Evolutionary conservation across 2,329 filamentous ascomycete genomes (phyloP).

Genomic region (Nothomitra cinnamomea): DNA sequence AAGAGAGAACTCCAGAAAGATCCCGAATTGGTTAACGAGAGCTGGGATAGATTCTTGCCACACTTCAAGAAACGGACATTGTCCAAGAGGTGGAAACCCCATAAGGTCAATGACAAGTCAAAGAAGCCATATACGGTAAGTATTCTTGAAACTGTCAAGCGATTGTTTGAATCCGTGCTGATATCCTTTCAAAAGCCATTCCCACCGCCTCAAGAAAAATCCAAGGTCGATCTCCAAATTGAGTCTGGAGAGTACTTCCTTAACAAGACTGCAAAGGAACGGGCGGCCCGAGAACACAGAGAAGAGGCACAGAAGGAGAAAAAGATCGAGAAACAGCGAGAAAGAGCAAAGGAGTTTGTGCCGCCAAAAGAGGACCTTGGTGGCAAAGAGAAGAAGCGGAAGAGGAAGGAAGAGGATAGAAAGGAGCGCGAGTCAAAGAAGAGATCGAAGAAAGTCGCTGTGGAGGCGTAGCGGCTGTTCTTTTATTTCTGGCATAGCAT

Average conservation of each 20-base stretch:
- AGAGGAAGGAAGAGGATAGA: constrained; percentile 27
- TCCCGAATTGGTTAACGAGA: constrained; percentile 69
- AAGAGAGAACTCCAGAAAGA: constrained; percentile 84
- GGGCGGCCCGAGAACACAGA: constrained; percentile 60
- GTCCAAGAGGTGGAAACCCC: constrained; percentile 64
- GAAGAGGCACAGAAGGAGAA: constrained; percentile 73
- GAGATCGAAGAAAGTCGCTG: constrained; percentile 21
- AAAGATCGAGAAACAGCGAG: constrained; percentile 74
- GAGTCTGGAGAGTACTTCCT: constrained; percentile 96
- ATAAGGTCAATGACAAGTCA: constrained; percentile 77
- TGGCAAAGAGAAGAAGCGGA: constrained; percentile 36
- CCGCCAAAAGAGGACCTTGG: constrained; percentile 61
- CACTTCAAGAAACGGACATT: constrained; percentile 93
- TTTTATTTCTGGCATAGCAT: neutral
- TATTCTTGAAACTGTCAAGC: neutral
- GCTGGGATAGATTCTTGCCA: constrained; percentile 89
- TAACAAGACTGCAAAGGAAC: constrained; percentile 79
- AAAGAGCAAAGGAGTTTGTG: constrained; percentile 72
- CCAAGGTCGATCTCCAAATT: constrained; percentile 95
- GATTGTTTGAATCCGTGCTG: too few relatives aligned
- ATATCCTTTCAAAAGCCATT: constrained; percentile 40
- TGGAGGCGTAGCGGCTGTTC: neutral
- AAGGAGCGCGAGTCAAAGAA: constrained; percentile 17
- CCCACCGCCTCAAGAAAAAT: constrained; percentile 93
- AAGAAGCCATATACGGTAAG: constrained; percentile 71